Evolutionary conservation across 2,329 filamentous ascomycete species (phyloP).

Genomic region (Ophiostoma novo-ulmi): DNA sequence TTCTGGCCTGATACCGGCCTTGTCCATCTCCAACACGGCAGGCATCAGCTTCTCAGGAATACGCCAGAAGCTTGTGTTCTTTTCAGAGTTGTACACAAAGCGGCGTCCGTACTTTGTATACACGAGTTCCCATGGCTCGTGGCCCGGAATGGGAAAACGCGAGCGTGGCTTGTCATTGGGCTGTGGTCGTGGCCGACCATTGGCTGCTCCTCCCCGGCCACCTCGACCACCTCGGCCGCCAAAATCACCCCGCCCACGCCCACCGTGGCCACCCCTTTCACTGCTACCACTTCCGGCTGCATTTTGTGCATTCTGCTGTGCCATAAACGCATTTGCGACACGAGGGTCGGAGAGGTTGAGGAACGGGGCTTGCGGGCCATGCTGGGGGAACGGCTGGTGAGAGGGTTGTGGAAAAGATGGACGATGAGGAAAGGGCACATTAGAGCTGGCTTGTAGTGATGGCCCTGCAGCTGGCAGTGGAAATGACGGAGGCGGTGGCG

Average conservation of each 20-base stretch:
- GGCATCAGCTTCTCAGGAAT: slow-evolving; percentile 83
- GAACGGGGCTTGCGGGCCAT: slow-evolving; percentile 37
- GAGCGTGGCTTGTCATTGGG: slow-evolving; percentile 75
- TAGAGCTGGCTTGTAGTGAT: slow-evolving; percentile 26
- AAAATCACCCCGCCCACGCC: not conserved
- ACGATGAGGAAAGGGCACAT: slow-evolving; percentile 27
- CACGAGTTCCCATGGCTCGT: slow-evolving; percentile 85
- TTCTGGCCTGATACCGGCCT: slow-evolving; percentile 53
- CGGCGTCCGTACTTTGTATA: slow-evolving; percentile 83
- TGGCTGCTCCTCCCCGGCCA: slow-evolving; percentile 35
- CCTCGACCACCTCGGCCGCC: slow-evolving; percentile 12
- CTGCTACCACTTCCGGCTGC: not conserved
- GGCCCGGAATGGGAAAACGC: slow-evolving; percentile 72
- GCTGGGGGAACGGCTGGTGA: not conserved
- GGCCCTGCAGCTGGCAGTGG: not conserved
- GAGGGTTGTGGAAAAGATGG: slow-evolving; percentile 28
- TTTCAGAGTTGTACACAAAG: slow-evolving; percentile 83
- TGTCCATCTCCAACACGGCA: slow-evolving; percentile 67
- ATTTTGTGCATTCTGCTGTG: slow-evolving; percentile 39
- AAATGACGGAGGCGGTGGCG: slow-evolving; percentile 26
- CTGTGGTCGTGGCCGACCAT: slow-evolving; percentile 58
- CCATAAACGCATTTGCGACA: slow-evolving; percentile 57
- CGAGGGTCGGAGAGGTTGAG: slow-evolving; percentile 48
- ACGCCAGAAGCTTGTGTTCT: slow-evolving; percentile 89
- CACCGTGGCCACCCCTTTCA: slow-evolving; percentile 22